These are phyloP conservation scores for Pontederia paniculata DNA, from an alignment of 176 grass and related monocot genomes.

Conservation along the genomic window DNA sequence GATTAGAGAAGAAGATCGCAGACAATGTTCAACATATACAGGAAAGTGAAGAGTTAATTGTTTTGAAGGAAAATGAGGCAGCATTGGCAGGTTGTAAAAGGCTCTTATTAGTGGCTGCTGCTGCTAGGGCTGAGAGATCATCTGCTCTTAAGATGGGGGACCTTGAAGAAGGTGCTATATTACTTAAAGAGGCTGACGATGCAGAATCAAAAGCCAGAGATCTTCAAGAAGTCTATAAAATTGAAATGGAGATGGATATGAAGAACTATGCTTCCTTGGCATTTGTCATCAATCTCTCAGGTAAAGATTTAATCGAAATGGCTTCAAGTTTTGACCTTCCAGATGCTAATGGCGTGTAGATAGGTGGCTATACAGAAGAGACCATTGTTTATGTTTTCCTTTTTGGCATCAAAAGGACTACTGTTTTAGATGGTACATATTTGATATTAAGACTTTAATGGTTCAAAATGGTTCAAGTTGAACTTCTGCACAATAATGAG, in stretches of 20 bases:
- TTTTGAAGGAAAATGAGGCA: constrained; percentile 73
- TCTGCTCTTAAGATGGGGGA: constrained; percentile 70
- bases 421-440: no score
- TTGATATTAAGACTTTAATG: no score
- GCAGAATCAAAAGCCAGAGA: constrained; percentile 63
- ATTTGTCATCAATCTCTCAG: constrained; percentile 27
- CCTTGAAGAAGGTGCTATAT: constrained; percentile 49
- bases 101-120: constrained; percentile 50
- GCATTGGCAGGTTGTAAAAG: constrained; percentile 73
- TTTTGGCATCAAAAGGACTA: no score
- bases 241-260: constrained; percentile 36
- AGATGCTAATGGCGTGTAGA: background rate
- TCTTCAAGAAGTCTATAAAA: constrained; percentile 53
- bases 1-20: constrained; percentile 66
- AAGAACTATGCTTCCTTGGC: constrained; percentile 42
- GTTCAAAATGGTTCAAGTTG: no score
- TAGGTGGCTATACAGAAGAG: background rate
- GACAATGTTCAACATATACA: constrained; percentile 52
- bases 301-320: background rate
- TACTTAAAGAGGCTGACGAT: constrained; percentile 62
- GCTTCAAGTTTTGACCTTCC: background rate
- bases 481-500: no score
- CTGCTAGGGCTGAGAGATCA: constrained; percentile 72
- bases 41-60: constrained; percentile 62
- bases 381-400: background rate